These are phyloP conservation scores for Tolypocladium cylindrosporum DNA, from an alignment of 2,329 filamentous ascomycete genomes.

Conservation along the genomic window DNA sequence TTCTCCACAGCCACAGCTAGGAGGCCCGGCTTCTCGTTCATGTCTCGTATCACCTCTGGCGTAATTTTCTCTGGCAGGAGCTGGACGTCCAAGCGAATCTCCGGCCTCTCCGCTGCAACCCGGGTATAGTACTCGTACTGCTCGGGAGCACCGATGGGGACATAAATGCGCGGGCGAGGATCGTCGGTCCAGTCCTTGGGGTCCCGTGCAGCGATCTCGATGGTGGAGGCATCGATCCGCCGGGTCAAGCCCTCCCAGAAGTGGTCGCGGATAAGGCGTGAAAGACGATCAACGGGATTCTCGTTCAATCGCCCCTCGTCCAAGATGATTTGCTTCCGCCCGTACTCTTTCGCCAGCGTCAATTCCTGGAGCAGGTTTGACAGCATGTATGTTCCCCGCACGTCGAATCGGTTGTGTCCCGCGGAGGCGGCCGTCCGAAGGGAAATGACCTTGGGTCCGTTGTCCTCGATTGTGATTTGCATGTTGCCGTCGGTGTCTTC, in stretches of 20 bases:
- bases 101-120: slow-evolving; percentile 67
- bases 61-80: slow-evolving; percentile 69
- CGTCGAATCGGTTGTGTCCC: slow-evolving; percentile 78
- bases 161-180: slow-evolving; percentile 82
- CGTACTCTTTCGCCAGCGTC: slow-evolving; percentile 82
- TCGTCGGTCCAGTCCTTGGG: slow-evolving; percentile 94
- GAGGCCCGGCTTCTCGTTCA: slow-evolving; percentile 82
- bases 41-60: slow-evolving; percentile 66
- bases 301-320: slow-evolving; percentile 89
- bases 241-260: slow-evolving; percentile 92
- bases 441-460: slow-evolving; percentile 81
- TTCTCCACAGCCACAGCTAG: slow-evolving; percentile 86
- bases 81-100: slow-evolving; percentile 80
- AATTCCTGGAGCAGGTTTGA: slow-evolving; percentile 95
- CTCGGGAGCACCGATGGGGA: slow-evolving; percentile 74
- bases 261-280: slow-evolving; percentile 74
- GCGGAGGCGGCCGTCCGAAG: slow-evolving; percentile 79
- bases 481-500: slow-evolving; percentile 93
- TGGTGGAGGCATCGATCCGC: slow-evolving; percentile 78
- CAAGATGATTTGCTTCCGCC: slow-evolving; percentile 79
- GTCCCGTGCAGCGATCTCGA: slow-evolving; percentile 78
- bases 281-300: slow-evolving; percentile 83
- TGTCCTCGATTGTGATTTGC: slow-evolving; percentile 96
- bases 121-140: slow-evolving; percentile 84
- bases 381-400: slow-evolving; percentile 94